A percentile compares a stretch with the other conserved stretches of the same genome.
phyloP scores from a whole-genome alignment of 176 grass and related monocot species.

The Miscanthus lutarioriparius region DNA sequence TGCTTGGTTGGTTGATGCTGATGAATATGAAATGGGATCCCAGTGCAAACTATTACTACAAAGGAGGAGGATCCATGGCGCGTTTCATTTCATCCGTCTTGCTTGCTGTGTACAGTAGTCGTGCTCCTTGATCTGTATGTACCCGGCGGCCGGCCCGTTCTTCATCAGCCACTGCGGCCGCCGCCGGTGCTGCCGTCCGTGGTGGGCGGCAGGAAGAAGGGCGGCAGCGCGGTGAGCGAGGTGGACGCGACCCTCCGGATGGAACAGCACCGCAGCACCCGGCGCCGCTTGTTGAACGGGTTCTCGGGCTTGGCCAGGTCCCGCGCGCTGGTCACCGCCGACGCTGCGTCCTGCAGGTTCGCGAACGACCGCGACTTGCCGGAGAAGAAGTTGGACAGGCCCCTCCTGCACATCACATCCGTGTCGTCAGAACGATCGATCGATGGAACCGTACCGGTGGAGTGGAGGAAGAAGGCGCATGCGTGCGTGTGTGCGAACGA shows the following conservation, averaged over 20 bases:
- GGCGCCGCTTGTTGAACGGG: conserved; percentile 90
- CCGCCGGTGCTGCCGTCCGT: background rate
- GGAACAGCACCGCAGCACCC: conserved; percentile 62
- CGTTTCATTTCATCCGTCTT: background rate
- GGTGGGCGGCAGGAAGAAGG: conserved; percentile 33
- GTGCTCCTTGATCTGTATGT: background rate
- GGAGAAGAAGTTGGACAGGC: conserved; percentile 91
- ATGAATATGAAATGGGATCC: conserved; percentile 14
- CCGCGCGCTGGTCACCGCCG: conserved; percentile 31
- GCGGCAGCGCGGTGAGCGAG: conserved; percentile 53
- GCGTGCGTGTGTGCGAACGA: background rate
- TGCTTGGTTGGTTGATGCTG: background rate
- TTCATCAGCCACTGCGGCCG: background rate
- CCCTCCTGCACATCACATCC: conserved; percentile 50
- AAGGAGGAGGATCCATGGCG: conserved; percentile 4
- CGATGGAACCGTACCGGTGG: background rate
- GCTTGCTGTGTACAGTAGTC: background rate
- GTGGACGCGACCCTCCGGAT: conserved; percentile 64
- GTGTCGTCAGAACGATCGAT: background rate
- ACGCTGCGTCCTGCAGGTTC: conserved; percentile 62
- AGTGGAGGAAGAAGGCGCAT: background rate
- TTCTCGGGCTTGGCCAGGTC: conserved; percentile 94
- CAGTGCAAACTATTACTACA: conserved; percentile 1
- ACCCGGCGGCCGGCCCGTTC: background rate
- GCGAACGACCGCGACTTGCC: conserved; percentile 98